Evolutionary conservation across 2,329 filamentous ascomycete genomes (phyloP).

Genomic region (Claviceps monticola): DNA sequence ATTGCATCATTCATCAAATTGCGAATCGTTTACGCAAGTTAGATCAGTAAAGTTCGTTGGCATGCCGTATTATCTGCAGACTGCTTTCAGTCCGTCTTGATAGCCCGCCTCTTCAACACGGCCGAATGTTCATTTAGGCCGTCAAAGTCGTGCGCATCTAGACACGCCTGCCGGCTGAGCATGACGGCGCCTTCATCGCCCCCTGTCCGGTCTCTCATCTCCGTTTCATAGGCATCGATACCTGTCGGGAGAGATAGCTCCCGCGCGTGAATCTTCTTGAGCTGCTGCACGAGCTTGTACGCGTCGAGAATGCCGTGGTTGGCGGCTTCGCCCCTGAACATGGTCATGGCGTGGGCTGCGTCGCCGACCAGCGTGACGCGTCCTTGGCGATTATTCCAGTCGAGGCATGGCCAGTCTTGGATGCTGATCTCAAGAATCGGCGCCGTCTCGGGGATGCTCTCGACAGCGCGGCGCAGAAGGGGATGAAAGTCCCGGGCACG

Average conservation of each 20-base stretch:
- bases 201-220: constrained; percentile 15
- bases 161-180: constrained; percentile 18
- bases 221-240: constrained; percentile 17
- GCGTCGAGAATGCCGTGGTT: constrained; percentile 29
- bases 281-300: constrained; percentile 13
- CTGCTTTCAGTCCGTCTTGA: background rate
- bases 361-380: constrained; percentile 37
- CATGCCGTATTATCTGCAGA: no score
- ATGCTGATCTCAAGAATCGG: constrained; percentile 22
- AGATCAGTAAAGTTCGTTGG: no score
- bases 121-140: constrained; percentile 19
- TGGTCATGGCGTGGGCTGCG: constrained; percentile 45
- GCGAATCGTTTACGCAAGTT: no score
- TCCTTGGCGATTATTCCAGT: constrained; percentile 29
- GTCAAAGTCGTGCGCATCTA: constrained; percentile 18
- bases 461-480: constrained; percentile 27
- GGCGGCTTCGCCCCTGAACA: constrained; percentile 30
- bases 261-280: constrained; percentile 10
- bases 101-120: constrained; percentile 14
- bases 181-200: constrained; percentile 14
- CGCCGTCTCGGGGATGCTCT: constrained; percentile 27
- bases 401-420: constrained; percentile 22
- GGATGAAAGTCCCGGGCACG: constrained; percentile 19
- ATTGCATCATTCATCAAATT: no score
- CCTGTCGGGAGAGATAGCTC: constrained; percentile 5